Conservation (phyloP, 2,329 filamentous ascomycete genomes). For the Parastagonospora nodorum region DNA sequence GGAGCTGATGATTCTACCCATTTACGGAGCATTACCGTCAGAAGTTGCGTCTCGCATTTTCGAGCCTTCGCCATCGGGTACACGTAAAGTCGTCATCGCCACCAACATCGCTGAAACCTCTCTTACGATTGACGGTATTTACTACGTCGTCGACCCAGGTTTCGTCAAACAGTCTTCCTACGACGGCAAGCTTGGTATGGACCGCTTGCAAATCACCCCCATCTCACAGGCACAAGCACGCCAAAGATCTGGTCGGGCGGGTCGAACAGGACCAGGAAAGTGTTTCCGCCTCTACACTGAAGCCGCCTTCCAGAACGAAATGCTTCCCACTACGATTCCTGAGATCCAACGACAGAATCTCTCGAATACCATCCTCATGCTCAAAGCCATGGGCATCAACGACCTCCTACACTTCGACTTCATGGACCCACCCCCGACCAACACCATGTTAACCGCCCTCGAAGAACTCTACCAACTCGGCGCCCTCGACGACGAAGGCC, state of each 20-base stretch:
- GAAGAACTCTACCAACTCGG: slow-evolving; percentile 94
- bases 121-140: slow-evolving; percentile 97
- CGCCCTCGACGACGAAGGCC: slow-evolving; percentile 91
- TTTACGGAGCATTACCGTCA: slow-evolving; percentile 91
- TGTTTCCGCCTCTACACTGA: slow-evolving; percentile 91
- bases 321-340: slow-evolving; percentile 93
- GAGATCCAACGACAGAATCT: slow-evolving; percentile 96
- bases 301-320: slow-evolving; percentile 92
- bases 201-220: slow-evolving; percentile 91
- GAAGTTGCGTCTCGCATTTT: slow-evolving; percentile 96
- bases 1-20: slow-evolving; percentile 88
- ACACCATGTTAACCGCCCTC: slow-evolving; percentile 94
- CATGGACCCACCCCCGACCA: slow-evolving; percentile 97
- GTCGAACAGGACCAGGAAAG: slow-evolving; percentile 92
- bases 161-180: slow-evolving; percentile 99
- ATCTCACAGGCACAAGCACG: slow-evolving; percentile 97
- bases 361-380: slow-evolving; percentile 90
- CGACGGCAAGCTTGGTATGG: slow-evolving; percentile 97
- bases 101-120: slow-evolving; percentile 99
- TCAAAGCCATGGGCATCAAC: slow-evolving; percentile 99
- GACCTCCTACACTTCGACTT: slow-evolving; percentile 97
- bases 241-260: slow-evolving; percentile 89
- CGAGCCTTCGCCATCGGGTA: slow-evolving; percentile 84
- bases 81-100: slow-evolving; percentile 92
- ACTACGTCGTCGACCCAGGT: slow-evolving; percentile 94